Percentiles rank a stretch among this genome's conserved stretches.
These are phyloP conservation scores for Colletotrichum incanum DNA, from an alignment of 2,329 filamentous ascomycete genomes.

Conservation along the genomic window DNA sequence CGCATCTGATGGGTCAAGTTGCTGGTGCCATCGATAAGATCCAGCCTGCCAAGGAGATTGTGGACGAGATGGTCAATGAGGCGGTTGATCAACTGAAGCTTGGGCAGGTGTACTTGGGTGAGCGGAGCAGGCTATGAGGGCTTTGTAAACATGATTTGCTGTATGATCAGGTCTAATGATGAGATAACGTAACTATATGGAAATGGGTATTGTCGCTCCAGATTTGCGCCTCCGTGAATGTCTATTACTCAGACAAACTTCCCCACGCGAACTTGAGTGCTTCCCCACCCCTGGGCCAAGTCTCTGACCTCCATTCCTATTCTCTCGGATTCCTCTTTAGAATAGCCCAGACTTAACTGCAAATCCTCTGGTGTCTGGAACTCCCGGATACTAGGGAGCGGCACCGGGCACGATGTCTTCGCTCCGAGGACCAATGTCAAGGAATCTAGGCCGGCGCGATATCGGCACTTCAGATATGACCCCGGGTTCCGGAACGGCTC, in stretches of 20 bases:
- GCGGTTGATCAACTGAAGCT: conserved; percentile 78
- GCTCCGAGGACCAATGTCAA: conserved; percentile 34
- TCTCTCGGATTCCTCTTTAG: conserved; percentile 30
- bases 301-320: conserved; percentile 31
- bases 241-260: conserved; percentile 19
- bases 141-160: neutral
- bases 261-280: conserved; percentile 27
- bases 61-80: conserved; percentile 90
- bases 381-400: conserved; percentile 28
- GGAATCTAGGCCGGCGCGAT: conserved; percentile 31
- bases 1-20: conserved; percentile 95
- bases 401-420: neutral
- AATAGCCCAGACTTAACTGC: conserved; percentile 17
- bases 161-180: conserved; percentile 1
- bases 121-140: conserved; percentile 60
- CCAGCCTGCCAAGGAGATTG: conserved; percentile 86
- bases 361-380: conserved; percentile 18
- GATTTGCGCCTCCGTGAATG: neutral
- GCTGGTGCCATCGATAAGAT: conserved; percentile 83
- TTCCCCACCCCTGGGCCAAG: conserved; percentile 36
- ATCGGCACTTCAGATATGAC: conserved; percentile 39
- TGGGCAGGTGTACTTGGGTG: conserved; percentile 72
- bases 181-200: neutral
- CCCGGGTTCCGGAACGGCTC: conserved; percentile 36
- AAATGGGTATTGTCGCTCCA: conserved; percentile 34